A percentile compares a stretch with the other conserved stretches of the same genome.
phyloP scores from a whole-genome alignment of 805 yeast species.

The Millerago galiae region DNA sequence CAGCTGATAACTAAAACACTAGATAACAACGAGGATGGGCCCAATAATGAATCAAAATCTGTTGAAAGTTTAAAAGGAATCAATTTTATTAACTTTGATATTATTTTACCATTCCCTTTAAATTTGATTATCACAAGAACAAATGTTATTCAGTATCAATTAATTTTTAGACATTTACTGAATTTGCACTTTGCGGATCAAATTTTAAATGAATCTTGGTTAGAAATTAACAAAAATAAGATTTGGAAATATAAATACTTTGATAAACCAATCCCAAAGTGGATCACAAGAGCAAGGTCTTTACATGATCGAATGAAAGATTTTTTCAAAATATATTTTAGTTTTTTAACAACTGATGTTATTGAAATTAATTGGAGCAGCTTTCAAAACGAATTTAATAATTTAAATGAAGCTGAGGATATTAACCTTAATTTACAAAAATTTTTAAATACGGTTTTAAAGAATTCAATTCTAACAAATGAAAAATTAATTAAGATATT shows the following conservation, averaged over 20 bases:
- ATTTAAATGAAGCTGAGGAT: conserved; percentile 33
- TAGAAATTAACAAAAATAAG: conserved; percentile 53
- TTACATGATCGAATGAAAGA: conserved; percentile 46
- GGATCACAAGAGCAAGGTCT: conserved; percentile 49
- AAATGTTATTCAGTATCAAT: conserved; percentile 69
- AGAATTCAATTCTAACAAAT: conserved; percentile 62
- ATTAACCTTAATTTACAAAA: conserved; percentile 43
- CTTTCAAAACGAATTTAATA: conserved; percentile 27
- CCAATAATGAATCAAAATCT: conserved; percentile 16
- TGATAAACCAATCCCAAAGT: conserved; percentile 37
- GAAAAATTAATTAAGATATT: conserved; percentile 42
- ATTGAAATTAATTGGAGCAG: conserved; percentile 47
- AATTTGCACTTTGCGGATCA: conserved; percentile 57
- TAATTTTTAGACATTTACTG: conserved; percentile 65
- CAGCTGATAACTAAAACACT: conserved; percentile 38
- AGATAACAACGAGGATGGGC: conserved; percentile 11
- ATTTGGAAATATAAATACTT: conserved; percentile 57
- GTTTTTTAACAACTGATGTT: conserved; percentile 52
- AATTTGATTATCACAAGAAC: conserved; percentile 69
- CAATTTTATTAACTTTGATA: conserved; percentile 46
- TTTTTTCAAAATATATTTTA: conserved; percentile 48
- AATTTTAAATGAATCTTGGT: conserved; percentile 62
- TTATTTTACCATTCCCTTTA: conserved; percentile 80
- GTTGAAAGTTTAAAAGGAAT: conserved; percentile 36
- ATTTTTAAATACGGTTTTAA: conserved; percentile 55